These are phyloP conservation scores for Dendrobium nobile DNA, from an alignment of 106 monocot genomes.

Conservation along the genomic window DNA sequence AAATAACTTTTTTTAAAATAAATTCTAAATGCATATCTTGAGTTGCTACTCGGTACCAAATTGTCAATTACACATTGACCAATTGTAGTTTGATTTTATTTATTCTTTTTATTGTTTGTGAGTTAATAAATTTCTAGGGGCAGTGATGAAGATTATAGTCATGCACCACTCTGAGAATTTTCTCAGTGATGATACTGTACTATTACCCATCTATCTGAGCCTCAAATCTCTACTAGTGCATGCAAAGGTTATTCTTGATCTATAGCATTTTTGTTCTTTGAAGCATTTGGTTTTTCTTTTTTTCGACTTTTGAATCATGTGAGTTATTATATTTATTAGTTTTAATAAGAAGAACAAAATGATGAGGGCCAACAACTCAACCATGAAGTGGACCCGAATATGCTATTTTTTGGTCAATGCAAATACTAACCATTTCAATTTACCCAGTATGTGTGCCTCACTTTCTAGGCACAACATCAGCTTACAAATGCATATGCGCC, in stretches of 20 bases:
- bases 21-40: too few species aligned
- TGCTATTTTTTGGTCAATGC: background rate
- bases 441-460: too few species aligned
- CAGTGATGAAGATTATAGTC: background rate
- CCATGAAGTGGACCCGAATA: background rate
- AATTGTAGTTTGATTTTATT: too few species aligned
- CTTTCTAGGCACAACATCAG: too few species aligned
- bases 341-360: conserved; percentile 1
- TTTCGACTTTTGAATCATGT: background rate
- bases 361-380: background rate
- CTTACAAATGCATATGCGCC: too few species aligned
- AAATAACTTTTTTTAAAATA: too few species aligned
- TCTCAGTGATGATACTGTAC: background rate
- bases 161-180: background rate
- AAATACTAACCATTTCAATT: background rate
- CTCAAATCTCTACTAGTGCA: background rate
- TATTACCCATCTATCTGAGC: background rate
- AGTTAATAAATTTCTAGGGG: background rate
- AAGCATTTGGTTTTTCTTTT: background rate
- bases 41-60: too few species aligned
- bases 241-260: background rate
- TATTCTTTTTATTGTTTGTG: background rate
- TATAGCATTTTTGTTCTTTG: background rate
- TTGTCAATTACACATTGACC: too few species aligned
- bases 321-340: background rate